Conservation (phyloP, 768 basidiomycete genomes). For the Myochromella boudieri region DNA sequence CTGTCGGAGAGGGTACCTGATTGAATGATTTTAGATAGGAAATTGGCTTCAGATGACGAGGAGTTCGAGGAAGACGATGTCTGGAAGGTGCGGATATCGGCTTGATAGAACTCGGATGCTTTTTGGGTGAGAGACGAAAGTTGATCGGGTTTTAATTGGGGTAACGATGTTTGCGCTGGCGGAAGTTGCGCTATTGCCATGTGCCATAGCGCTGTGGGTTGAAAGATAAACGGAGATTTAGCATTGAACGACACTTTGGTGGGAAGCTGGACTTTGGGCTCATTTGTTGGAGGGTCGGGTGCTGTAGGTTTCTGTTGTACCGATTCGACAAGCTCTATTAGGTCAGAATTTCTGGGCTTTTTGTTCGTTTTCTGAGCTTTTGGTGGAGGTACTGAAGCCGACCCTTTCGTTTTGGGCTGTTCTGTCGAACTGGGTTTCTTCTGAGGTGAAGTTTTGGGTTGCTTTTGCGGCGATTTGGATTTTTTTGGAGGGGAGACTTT, state of each 20-base stretch:
- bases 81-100: constrained; percentile 45
- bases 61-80: constrained; percentile 52
- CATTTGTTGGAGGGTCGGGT: constrained; percentile 7
- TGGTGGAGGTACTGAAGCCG: background rate
- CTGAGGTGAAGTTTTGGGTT: constrained; percentile 15
- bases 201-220: constrained; percentile 58
- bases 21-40: constrained; percentile 81
- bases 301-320: constrained; percentile 2
- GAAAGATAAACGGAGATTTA: constrained; percentile 38
- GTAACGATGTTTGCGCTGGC: constrained; percentile 23
- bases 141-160: constrained; percentile 41
- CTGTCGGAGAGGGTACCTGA: constrained; percentile 92
- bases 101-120: constrained; percentile 47
- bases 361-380: constrained; percentile 13
- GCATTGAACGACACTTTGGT: constrained; percentile 34
- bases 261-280: constrained; percentile 22
- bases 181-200: constrained; percentile 40
- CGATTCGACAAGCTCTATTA: background rate
- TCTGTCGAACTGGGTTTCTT: background rate
- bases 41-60: constrained; percentile 74
- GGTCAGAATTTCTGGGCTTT: constrained; percentile 18
- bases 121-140: constrained; percentile 45
- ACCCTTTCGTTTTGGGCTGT: background rate
- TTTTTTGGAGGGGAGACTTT: constrained; percentile 8
- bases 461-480: constrained; percentile 16